phyloP scores from a whole-genome alignment of 768 basidiomycete species.

The Kwoniella mangroviensis region DNA sequence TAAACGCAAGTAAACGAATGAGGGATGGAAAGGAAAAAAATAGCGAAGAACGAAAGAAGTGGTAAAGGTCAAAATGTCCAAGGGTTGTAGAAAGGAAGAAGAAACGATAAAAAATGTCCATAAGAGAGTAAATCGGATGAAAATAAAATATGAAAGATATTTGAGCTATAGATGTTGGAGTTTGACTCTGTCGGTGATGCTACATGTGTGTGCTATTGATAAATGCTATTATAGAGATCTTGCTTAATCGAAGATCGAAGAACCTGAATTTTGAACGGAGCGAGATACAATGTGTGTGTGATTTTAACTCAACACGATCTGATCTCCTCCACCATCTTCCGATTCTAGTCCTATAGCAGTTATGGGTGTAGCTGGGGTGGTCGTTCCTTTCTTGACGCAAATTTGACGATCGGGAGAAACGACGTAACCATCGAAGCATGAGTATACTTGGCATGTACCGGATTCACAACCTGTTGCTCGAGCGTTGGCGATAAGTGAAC shows the following conservation, averaged over 20 bases:
- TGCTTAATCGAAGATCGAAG: background rate
- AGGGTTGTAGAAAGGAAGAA: background rate
- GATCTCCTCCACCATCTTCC: constrained; percentile 10
- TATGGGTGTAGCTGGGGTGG: constrained; percentile 39
- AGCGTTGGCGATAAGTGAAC: constrained; percentile 50
- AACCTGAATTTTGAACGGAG: background rate
- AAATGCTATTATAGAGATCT: background rate
- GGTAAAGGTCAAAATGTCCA: background rate
- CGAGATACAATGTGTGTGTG: background rate
- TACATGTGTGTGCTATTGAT: background rate
- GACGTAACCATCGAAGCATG: constrained; percentile 54
- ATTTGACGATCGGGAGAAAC: constrained; percentile 46
- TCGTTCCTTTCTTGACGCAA: constrained; percentile 48
- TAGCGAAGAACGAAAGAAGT: background rate
- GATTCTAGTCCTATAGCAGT: constrained; percentile 28
- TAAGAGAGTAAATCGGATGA: background rate
- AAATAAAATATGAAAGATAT: background rate
- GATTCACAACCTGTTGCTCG: constrained; percentile 52
- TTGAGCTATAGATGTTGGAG: background rate
- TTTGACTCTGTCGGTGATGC: background rate
- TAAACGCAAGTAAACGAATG: background rate
- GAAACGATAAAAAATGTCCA: constrained; percentile 6
- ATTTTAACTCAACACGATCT: constrained; percentile 9
- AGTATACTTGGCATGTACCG: constrained; percentile 50
- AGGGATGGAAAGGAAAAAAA: background rate